Evolutionary conservation across 768 basidiomycete genomes (phyloP).

Genomic region (Leucocoprinus birnbaumii): DNA sequence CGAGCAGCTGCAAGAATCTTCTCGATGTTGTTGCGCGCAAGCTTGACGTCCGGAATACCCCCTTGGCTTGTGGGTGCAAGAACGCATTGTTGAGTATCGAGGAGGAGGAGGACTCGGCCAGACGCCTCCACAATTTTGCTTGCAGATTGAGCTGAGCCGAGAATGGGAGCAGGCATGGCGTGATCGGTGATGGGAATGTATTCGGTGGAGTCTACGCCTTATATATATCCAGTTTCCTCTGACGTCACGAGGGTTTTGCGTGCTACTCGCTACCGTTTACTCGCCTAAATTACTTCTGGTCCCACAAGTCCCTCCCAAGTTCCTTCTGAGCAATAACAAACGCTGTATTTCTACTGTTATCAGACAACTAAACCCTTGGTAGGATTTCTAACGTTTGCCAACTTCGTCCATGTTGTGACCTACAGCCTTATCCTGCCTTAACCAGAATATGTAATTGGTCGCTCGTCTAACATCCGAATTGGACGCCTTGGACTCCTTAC

Average conservation of each 20-base stretch:
- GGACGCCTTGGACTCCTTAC: too few relatives aligned
- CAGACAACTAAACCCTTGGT: too few relatives aligned
- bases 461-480: too few relatives aligned
- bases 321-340: neutral
- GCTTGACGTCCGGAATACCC: conserved; percentile 40
- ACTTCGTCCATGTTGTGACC: neutral
- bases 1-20: conserved; percentile 50
- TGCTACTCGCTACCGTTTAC: neutral
- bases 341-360: too few relatives aligned
- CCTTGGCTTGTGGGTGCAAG: conserved; percentile 45
- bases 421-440: too few relatives aligned
- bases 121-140: neutral
- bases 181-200: conserved; percentile 12
- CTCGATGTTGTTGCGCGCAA: conserved; percentile 45
- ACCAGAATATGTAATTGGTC: too few relatives aligned
- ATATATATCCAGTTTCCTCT: conserved; percentile 5
- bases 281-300: too few relatives aligned
- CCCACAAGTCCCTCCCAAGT: neutral
- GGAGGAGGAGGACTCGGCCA: conserved; percentile 51
- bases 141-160: neutral
- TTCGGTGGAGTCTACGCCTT: neutral
- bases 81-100: conserved; percentile 55
- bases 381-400: neutral
- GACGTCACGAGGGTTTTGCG: conserved; percentile 10
- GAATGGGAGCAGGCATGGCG: conserved; percentile 9